These are phyloP conservation scores for Vigna nakashimae DNA, from an alignment of 306 rosid genomes.

Conservation along the genomic window DNA sequence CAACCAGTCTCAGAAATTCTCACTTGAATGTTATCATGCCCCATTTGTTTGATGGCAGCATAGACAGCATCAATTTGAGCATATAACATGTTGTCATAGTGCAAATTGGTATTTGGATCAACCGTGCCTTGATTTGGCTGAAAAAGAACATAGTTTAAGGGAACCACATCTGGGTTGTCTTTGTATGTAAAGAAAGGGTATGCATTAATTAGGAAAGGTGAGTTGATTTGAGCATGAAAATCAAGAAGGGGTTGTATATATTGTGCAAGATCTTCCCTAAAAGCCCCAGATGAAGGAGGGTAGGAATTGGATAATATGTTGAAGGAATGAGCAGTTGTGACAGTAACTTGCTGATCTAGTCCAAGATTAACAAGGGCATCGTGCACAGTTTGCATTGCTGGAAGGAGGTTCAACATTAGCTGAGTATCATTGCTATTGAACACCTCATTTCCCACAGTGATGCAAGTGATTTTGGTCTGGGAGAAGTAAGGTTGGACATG, in stretches of 20 bases:
- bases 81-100: constrained; percentile 86
- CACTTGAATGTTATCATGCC: constrained; percentile 69
- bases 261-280: constrained; percentile 57
- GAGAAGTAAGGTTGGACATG: constrained; percentile 64
- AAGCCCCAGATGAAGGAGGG: constrained; percentile 80
- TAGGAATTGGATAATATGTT: constrained; percentile 56
- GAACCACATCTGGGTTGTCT: constrained; percentile 60
- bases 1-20: constrained; percentile 89
- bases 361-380: constrained; percentile 66
- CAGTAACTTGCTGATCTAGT: constrained; percentile 57
- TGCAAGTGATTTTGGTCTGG: constrained; percentile 68
- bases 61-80: constrained; percentile 93
- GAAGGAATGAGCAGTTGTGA: constrained; percentile 79
- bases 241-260: constrained; percentile 66
- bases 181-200: constrained; percentile 89
- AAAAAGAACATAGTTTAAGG: constrained; percentile 68
- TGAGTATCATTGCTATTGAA: constrained; percentile 56
- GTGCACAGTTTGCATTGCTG: constrained; percentile 77
- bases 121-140: constrained; percentile 74
- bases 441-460: constrained; percentile 80
- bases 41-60: constrained; percentile 73
- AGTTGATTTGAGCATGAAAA: constrained; percentile 62
- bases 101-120: constrained; percentile 71
- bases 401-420: constrained; percentile 56
- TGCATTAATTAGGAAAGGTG: constrained; percentile 79